Evolutionary conservation across 2,329 filamentous ascomycete species (phyloP).

Genomic region (Xylariaceae sp.): DNA sequence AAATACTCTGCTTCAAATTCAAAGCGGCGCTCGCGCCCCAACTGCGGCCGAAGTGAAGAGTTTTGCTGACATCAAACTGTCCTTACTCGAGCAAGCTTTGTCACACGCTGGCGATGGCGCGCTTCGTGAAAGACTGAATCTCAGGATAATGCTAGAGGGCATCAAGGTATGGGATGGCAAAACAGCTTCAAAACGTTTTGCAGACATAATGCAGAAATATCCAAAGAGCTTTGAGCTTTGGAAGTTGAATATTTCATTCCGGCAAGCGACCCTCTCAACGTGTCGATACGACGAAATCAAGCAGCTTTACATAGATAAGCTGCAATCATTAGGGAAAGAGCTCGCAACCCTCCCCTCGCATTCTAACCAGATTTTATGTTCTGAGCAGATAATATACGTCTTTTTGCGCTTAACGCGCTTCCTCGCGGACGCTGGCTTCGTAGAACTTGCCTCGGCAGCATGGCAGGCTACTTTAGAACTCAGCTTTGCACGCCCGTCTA

Average conservation of each 20-base stretch:
- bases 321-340: conserved; percentile 47
- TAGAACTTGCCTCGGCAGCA: conserved; percentile 75
- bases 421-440: conserved; percentile 76
- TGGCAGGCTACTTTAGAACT: conserved; percentile 87
- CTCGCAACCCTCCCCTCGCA: conserved; percentile 9
- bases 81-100: conserved; percentile 80
- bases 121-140: conserved; percentile 65
- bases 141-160: conserved; percentile 76
- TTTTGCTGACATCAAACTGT: conserved; percentile 79
- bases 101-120: conserved; percentile 54
- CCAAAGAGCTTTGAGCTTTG: conserved; percentile 69
- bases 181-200: conserved; percentile 69
- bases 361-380: conserved; percentile 28
- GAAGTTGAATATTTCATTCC: conserved; percentile 74
- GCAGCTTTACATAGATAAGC: conserved; percentile 62
- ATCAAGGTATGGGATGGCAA: conserved; percentile 73
- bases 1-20: conserved; percentile 64
- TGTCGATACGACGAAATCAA: conserved; percentile 74
- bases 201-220: conserved; percentile 61
- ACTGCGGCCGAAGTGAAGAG: conserved; percentile 69
- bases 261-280: conserved; percentile 68
- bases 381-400: conserved; percentile 66
- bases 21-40: conserved; percentile 50
- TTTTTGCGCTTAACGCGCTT: conserved; percentile 77
- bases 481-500: conserved; percentile 63